A percentile compares a stretch with the other conserved stretches of the same genome.
Conservation (phyloP, 2,329 filamentous ascomycete genomes). For the Trichoderma afroharzianum region DNA sequence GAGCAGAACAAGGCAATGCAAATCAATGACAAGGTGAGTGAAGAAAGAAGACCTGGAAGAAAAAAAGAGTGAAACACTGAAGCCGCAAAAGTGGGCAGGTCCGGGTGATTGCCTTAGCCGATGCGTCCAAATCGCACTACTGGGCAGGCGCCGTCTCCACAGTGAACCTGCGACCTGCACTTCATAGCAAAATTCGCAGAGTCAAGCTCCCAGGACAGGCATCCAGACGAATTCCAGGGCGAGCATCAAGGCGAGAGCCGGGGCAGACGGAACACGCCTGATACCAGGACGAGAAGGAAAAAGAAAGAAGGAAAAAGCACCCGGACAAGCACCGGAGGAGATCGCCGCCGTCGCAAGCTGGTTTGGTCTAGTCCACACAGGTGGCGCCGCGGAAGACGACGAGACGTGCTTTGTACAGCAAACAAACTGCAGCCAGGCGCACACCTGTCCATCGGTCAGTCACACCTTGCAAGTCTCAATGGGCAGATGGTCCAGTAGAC, state of each 20-base stretch:
- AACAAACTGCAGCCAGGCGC: constrained; percentile 12
- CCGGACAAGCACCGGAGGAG: neutral
- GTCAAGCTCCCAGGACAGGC: neutral
- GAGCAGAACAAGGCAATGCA: neutral
- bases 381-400: constrained; percentile 9
- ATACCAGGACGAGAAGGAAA: neutral
- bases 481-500: neutral
- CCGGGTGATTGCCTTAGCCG: constrained; percentile 1
- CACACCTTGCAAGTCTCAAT: constrained; percentile 10
- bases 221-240: neutral
- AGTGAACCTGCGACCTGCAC: constrained; percentile 5
- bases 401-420: neutral
- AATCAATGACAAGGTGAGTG: neutral
- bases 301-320: neutral
- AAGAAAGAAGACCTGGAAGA: neutral
- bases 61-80: neutral
- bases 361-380: constrained; percentile 2
- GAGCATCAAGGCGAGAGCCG: neutral
- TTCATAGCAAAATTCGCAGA: constrained; percentile 5
- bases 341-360: neutral
- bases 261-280: neutral
- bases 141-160: neutral
- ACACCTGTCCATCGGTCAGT: constrained; percentile 12
- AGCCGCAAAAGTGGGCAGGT: neutral
- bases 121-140: neutral